Evolutionary conservation across 2,329 filamentous ascomycete species (phyloP).

Genomic region (Trichoderma pleuroti): DNA sequence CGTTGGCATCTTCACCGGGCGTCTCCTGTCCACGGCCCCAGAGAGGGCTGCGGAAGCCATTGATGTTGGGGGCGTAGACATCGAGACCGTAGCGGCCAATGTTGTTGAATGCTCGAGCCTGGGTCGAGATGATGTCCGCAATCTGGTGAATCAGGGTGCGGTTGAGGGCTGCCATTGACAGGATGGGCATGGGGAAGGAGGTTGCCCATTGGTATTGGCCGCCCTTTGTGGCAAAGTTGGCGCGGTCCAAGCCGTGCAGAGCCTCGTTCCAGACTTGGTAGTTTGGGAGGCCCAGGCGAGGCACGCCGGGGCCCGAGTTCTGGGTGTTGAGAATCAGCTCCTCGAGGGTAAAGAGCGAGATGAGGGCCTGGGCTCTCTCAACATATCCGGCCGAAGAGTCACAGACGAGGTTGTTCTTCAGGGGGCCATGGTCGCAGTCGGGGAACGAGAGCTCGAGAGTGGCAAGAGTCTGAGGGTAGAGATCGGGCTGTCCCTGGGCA

Average conservation of each 20-base stretch:
- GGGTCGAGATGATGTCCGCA: slow-evolving; percentile 43
- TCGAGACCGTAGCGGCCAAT: slow-evolving; percentile 51
- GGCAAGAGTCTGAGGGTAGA: slow-evolving; percentile 12
- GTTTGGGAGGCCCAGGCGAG: slow-evolving; percentile 52
- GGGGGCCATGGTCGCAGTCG: slow-evolving; percentile 32
- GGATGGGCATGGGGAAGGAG: slow-evolving; percentile 61
- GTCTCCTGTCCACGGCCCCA: slow-evolving; percentile 61
- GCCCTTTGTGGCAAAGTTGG: slow-evolving; percentile 22
- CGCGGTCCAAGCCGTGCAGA: slow-evolving; percentile 56
- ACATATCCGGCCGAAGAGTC: slow-evolving; percentile 24
- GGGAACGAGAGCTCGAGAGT: slow-evolving; percentile 25
- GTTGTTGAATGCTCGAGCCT: slow-evolving; percentile 64
- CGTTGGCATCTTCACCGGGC: slow-evolving; percentile 52
- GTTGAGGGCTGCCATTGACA: slow-evolving; percentile 46
- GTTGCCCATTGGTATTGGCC: slow-evolving; percentile 54
- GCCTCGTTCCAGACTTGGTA: slow-evolving; percentile 63
- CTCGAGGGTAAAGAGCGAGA: slow-evolving; percentile 31
- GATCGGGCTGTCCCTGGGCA: slow-evolving; percentile 12
- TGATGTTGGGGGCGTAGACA: slow-evolving; percentile 65
- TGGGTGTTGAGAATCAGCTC: slow-evolving; percentile 34
- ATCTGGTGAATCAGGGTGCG: slow-evolving; percentile 38
- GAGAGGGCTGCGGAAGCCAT: slow-evolving; percentile 58
- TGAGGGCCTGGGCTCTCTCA: slow-evolving; percentile 31
- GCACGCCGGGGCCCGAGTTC: slow-evolving; percentile 41
- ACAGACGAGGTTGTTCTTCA: slow-evolving; percentile 34